Base-by-base conservation (phyloP, 1,284 basidiomycete genomes). In the Crucibulum parvulum region DNA sequence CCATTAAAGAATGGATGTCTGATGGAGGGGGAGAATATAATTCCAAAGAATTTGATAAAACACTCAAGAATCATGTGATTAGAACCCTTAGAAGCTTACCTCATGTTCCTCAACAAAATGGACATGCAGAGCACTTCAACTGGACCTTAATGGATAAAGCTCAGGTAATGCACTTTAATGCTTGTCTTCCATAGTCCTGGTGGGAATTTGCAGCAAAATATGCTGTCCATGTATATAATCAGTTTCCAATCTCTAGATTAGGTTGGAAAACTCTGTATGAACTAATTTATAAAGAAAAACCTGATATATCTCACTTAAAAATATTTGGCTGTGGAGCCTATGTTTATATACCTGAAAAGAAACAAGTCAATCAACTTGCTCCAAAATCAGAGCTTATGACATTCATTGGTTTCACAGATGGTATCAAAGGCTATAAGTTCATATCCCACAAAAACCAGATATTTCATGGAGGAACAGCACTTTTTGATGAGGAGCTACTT, bases 201-300 rank as follows among this genome's bases (percentile, higher is more conserved):
- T 75, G 72, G 73, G 66, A 69, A 41, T 68, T 72, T 55, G 56
- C 71, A 1, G 45, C 72, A 7, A 7, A 18, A 0, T 54, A 67
- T 55, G 66, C 70, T 13, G 47, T 61, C 0, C 66, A 72, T 61
- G 24, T 75, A 7, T 67, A 72, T 46, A 77, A 77, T 57, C 31
- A 65, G 9, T 65, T 71, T 35, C 68, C 66, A 0, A 50, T 64
- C 7, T 15, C 31, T 6, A 10, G 57, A 5, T 55, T 66, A 9
- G n/a, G 41, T 41, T 58, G 56, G 56, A 16, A 53, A 18, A 41
- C 56, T 35, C 56, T 64, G 2, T 55, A 39, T 51, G 54, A 72
- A 51, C 10, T 57, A 2, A 6, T 67, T 1, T n/a, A 53, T n/a
- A 39, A 53, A 2, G 39, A 63, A 13, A 60, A 55, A 31, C 68